Conservation (phyloP, 1,284 basidiomycete genomes). For the Pseudozyma sp. region DNA sequence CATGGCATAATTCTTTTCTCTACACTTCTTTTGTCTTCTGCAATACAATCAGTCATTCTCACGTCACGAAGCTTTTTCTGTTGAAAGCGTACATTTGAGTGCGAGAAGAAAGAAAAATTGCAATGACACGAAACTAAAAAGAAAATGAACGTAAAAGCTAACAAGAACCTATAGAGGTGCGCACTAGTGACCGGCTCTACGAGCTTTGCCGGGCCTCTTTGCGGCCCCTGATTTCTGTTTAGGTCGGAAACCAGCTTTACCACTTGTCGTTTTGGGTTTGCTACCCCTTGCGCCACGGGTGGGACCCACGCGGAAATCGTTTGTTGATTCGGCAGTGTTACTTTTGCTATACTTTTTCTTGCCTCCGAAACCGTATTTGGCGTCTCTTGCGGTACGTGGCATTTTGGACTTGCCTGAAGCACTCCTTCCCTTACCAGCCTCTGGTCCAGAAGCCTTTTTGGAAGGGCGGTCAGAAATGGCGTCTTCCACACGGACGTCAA, state of each 20-base stretch:
- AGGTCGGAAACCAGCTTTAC: slow-evolving; percentile 42
- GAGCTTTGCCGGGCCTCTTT: slow-evolving; percentile 44
- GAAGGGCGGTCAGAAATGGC: slow-evolving; percentile 58
- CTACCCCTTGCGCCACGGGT: slow-evolving; percentile 31
- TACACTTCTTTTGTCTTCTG: not conserved
- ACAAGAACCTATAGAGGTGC: not conserved
- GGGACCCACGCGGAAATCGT: slow-evolving; percentile 55
- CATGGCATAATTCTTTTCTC: too few relatives aligned
- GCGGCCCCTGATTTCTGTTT: slow-evolving; percentile 44
- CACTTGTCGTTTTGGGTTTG: slow-evolving; percentile 27
- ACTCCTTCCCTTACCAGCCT: slow-evolving; percentile 9
- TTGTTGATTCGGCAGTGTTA: slow-evolving; percentile 65
- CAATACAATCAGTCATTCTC: not conserved
- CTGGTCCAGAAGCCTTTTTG: slow-evolving; percentile 7
- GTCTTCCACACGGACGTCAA: slow-evolving; percentile 79
- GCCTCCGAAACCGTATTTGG: slow-evolving; percentile 66
- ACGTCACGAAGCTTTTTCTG: not conserved
- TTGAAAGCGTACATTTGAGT: not conserved
- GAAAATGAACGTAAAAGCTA: not conserved
- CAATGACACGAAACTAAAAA: not conserved
- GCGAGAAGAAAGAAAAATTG: slow-evolving; percentile 1
- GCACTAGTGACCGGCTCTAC: slow-evolving; percentile 26
- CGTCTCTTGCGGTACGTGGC: slow-evolving; percentile 58
- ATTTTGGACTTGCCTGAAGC: slow-evolving; percentile 53
- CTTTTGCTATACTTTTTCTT: slow-evolving; percentile 63